phyloP scores from a whole-genome alignment of 176 grass and related monocot species.

The Dendrocalamus sinicus region DNA sequence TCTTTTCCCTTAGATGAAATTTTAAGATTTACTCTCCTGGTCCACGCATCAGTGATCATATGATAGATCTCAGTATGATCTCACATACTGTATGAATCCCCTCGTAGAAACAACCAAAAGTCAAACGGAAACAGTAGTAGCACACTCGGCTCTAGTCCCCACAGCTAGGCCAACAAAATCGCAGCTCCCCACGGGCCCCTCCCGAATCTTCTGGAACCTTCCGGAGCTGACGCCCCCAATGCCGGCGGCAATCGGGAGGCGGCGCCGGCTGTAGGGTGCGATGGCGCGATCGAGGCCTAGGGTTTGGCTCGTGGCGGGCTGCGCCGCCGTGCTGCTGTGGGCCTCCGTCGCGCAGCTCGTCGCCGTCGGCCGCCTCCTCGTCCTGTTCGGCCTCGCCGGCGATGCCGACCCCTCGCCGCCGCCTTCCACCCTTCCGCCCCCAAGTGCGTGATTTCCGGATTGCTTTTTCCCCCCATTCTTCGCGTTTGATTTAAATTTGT shows the following conservation, averaged over 20 bases:
- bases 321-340: slow-evolving; percentile 69
- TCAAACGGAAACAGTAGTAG: slow-evolving; percentile 1
- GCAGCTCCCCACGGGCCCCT: background rate
- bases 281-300: slow-evolving; percentile 70
- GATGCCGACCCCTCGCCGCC: slow-evolving; percentile 39
- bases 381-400: slow-evolving; percentile 36
- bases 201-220: slow-evolving; percentile 47
- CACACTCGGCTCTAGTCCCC: background rate
- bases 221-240: background rate
- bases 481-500: slow-evolving; percentile 15
- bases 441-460: slow-evolving; percentile 55
- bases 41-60: no score
- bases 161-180: slow-evolving; percentile 7
- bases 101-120: background rate
- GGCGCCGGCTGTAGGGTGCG: slow-evolving; percentile 38
- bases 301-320: slow-evolving; percentile 69
- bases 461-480: background rate
- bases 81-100: no score
- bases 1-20: no score
- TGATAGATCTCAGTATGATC: no score
- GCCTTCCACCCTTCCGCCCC: slow-evolving; percentile 47
- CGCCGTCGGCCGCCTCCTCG: slow-evolving; percentile 60
- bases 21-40: no score
- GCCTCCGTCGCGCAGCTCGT: slow-evolving; percentile 71
- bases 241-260: slow-evolving; percentile 29